Base-by-base conservation (phyloP, 164 flowering plant species). In the grape (Vitis vinifera) region DNA sequence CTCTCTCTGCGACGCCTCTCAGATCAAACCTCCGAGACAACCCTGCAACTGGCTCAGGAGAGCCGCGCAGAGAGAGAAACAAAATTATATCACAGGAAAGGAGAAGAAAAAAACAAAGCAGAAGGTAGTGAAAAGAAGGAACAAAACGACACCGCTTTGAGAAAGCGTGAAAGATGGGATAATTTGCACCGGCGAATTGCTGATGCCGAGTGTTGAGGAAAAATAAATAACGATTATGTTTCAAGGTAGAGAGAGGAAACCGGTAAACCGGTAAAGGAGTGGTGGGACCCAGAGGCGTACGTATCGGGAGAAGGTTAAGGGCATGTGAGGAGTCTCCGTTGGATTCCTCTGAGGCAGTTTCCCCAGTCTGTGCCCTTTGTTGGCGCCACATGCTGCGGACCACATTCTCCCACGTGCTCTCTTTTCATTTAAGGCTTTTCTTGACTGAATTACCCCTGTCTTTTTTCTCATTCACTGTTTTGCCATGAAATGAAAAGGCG, bases 11-110 rank as follows among this genome's bases (percentile, higher is more conserved):
- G 51, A 59, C 51, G 63, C 48, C 70, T 68, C 69, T 65, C 64
- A 5, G 31, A 61, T 19, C 37, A 27, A 19, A 4, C 8, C 12
- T 3, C 13, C 19, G 17, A 71, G 17, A 58, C 44, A 58, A 31
- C 31, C 8, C 69, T 29, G 55, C 58, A 60, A 60, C 44, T 16
- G 47, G 60, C 67, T 8, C 29, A 61, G 64, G 73, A 62, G 73
- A 71, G 75, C 72, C 75, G 51, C 56, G 62, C 65, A 64, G 77
- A 79, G 79, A 79, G 79, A 69, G 67, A 68, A 57, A 55, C 19
- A 62, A 48, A 52, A 23, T 23, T 23, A 23, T 23, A 23, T 23
- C 27, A 23, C 27, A 23, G 27, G 50, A 12, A 37, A 4, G 16
- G 48, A 16, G 55, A 13, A 10, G 1, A 15, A 4, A 0, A 23